A percentile compares a stretch with the other conserved stretches of the same genome.
Evolutionary conservation across 1,284 basidiomycete genomes (phyloP).

Genomic region (Sanguinoderma infundibulare): DNA sequence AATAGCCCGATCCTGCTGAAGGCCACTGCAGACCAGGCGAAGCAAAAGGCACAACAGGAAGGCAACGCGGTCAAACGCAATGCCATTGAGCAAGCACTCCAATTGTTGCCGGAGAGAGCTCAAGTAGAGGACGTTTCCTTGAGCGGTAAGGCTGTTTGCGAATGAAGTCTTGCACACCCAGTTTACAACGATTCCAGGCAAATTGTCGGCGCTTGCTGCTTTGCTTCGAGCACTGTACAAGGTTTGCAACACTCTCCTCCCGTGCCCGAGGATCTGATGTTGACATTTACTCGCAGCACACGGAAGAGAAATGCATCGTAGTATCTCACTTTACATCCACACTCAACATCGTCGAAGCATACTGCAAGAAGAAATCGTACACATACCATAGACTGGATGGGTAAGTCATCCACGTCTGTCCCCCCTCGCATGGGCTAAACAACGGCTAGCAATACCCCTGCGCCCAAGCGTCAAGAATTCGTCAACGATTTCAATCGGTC

Average conservation of each 20-base stretch:
- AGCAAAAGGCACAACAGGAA: conserved; percentile 40
- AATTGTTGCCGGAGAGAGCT: conserved; percentile 67
- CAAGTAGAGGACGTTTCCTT: conserved; percentile 73
- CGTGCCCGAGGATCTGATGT: not conserved
- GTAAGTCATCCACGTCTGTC: conserved; percentile 40
- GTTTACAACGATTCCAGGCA: conserved; percentile 55
- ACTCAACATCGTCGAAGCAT: conserved; percentile 89
- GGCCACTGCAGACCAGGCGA: conserved; percentile 67
- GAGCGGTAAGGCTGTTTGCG: conserved; percentile 59
- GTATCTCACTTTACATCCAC: conserved; percentile 93
- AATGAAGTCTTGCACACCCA: too few species aligned
- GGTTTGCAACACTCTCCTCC: conserved; percentile 39
- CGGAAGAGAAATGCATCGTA: conserved; percentile 92
- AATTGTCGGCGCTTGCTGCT: conserved; percentile 77
- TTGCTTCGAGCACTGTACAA: conserved; percentile 71
- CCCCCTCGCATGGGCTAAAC: not conserved
- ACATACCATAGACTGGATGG: conserved; percentile 90
- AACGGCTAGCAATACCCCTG: conserved; percentile 70
- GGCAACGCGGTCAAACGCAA: conserved; percentile 47
- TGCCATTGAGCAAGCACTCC: conserved; percentile 66
- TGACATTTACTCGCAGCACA: conserved; percentile 47
- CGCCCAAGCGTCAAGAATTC: conserved; percentile 81
- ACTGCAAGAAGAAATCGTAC: conserved; percentile 80
- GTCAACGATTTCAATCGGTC: conserved; percentile 83
- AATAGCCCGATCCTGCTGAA: conserved; percentile 91